Percentiles rank a stretch among this genome's conserved stretches.
These are phyloP conservation scores for Pythium guiyangense DNA, from an alignment of 352 stramenopile genomes.

Conservation along the genomic window DNA sequence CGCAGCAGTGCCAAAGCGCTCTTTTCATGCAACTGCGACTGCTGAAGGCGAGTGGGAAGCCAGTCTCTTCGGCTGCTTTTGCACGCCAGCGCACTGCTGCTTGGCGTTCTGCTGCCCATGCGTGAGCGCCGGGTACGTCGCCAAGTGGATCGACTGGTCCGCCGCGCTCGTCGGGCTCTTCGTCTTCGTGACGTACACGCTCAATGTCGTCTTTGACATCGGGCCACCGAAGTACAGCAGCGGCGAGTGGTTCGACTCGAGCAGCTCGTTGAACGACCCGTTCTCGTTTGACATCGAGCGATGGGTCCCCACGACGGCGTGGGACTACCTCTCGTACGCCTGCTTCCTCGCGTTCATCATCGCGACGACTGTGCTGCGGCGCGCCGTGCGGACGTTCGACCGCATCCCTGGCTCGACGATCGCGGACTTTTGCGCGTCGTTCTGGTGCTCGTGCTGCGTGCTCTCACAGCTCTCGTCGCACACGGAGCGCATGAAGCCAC, in stretches of 20 bases:
- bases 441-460: no score
- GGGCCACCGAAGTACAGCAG: no score
- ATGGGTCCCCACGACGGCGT: not conserved
- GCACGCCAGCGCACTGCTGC: slow-evolving; percentile 15
- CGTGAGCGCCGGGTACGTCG: slow-evolving; percentile 11
- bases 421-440: no score
- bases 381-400: no score
- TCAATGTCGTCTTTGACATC: not conserved
- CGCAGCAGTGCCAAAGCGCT: not conserved
- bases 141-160: slow-evolving; percentile 7
- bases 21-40: no score
- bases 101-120: slow-evolving; percentile 20
- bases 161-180: slow-evolving; percentile 1
- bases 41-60: slow-evolving; percentile 9
- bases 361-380: no score
- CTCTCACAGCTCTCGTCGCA: no score
- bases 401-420: no score
- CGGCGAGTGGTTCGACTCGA: no score
- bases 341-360: not conserved
- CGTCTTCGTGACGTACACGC: slow-evolving; percentile 4
- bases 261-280: not conserved
- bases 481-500: no score
- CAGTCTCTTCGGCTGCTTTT: slow-evolving; percentile 23
- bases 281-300: no score
- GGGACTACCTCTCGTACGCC: no score